Evolutionary conservation across 768 basidiomycete species (phyloP).

Genomic region (Podaxis sp.): DNA sequence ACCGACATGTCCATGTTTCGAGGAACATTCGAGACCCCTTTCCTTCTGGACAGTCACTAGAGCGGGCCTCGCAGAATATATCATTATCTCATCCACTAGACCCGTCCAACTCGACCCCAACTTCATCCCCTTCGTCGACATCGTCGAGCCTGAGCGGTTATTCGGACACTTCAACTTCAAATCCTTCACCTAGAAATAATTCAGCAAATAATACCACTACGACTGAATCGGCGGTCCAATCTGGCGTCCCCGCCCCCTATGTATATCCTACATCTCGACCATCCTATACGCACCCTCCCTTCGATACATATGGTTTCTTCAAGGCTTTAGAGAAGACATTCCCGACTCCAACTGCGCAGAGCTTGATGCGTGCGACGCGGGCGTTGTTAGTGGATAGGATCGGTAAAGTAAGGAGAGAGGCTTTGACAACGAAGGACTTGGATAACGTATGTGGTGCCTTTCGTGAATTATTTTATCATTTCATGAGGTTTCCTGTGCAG

Average conservation of each 20-base stretch:
- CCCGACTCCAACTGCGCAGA: slow-evolving; percentile 68
- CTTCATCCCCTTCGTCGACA: slow-evolving; percentile 19
- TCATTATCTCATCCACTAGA: slow-evolving; percentile 26
- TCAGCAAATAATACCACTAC: neutral
- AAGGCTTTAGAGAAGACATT: slow-evolving; percentile 70
- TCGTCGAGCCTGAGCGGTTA: neutral
- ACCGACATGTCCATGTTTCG: slow-evolving; percentile 4
- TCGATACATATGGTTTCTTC: slow-evolving; percentile 82
- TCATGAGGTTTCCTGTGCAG: slow-evolving; percentile 35
- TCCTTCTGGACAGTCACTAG: slow-evolving; percentile 7
- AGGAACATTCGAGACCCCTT: slow-evolving; percentile 21
- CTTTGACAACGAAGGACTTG: slow-evolving; percentile 71
- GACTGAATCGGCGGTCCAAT: neutral
- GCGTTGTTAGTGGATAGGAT: slow-evolving; percentile 78
- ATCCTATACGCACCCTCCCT: slow-evolving; percentile 69
- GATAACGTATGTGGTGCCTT: slow-evolving; percentile 63
- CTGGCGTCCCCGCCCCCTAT: slow-evolving; percentile 13
- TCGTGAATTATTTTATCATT: neutral
- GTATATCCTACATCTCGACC: slow-evolving; percentile 18
- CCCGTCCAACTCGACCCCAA: slow-evolving; percentile 17
- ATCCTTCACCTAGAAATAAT: slow-evolving; percentile 14
- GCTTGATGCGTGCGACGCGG: slow-evolving; percentile 81
- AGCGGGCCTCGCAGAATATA: slow-evolving; percentile 3
- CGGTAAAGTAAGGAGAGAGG: slow-evolving; percentile 69
- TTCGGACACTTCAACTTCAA: slow-evolving; percentile 4